These are phyloP conservation scores for Botrytis aclada DNA, from an alignment of 2,329 filamentous ascomycete genomes.

Conservation along the genomic window DNA sequence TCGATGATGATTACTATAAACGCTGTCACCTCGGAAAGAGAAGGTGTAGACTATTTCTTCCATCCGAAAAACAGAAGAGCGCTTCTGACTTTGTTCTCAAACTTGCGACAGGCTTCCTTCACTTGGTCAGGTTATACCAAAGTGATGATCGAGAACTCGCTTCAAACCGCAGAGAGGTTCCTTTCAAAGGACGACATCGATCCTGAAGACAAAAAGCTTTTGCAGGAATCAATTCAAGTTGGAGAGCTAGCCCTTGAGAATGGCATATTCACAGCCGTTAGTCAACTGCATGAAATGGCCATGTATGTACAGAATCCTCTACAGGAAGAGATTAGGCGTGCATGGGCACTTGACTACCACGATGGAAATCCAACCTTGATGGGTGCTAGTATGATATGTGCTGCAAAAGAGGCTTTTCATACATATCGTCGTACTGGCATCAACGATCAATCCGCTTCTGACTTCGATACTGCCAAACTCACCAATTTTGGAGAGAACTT, in stretches of 20 bases:
- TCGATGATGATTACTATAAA: constrained; percentile 82
- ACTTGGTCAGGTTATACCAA: constrained; percentile 73
- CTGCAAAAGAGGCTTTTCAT: background rate
- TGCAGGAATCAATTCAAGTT: constrained; percentile 63
- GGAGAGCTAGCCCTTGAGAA: constrained; percentile 60
- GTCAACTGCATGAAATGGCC: constrained; percentile 72
- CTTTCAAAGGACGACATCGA: constrained; percentile 58
- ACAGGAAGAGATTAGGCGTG: constrained; percentile 54
- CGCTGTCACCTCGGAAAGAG: constrained; percentile 80
- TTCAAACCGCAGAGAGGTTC: constrained; percentile 67
- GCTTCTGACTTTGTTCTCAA: constrained; percentile 67
- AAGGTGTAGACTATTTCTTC: constrained; percentile 85
- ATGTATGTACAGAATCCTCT: constrained; percentile 64
- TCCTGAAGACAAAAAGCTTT: constrained; percentile 55
- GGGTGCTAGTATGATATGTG: constrained; percentile 41
- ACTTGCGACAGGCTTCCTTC: constrained; percentile 80
- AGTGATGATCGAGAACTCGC: constrained; percentile 58
- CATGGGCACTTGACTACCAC: constrained; percentile 65
- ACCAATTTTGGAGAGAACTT: background rate
- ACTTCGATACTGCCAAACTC: background rate
- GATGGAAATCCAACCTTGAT: constrained; percentile 49
- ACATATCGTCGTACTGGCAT: constrained; percentile 16
- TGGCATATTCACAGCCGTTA: constrained; percentile 62
- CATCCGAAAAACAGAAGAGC: constrained; percentile 68
- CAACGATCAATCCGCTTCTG: background rate